A percentile compares a stretch with the other conserved stretches of the same genome.
Conservation (phyloP, 1,284 basidiomycete genomes). For the Coniophora puteana region DNA sequence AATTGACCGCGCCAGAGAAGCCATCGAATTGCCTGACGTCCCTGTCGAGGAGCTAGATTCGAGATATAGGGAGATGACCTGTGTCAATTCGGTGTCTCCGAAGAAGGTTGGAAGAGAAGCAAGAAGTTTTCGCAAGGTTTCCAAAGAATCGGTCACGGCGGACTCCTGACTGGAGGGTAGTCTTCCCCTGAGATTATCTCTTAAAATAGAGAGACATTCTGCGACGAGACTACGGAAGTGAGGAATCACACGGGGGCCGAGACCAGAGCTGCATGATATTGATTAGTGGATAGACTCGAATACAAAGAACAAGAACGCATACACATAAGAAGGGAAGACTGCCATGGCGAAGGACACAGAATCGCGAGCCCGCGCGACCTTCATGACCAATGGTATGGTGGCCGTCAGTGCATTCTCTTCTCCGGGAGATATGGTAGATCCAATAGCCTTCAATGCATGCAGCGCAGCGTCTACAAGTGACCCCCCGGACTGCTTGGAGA, state of each 20-base stretch:
- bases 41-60: conserved; percentile 34
- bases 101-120: conserved; percentile 69
- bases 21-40: conserved; percentile 23
- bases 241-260: conserved; percentile 87
- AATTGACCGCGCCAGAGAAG: conserved; percentile 49
- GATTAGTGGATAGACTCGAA: conserved; percentile 6
- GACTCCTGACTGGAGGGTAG: conserved; percentile 17
- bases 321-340: conserved; percentile 62
- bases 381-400: conserved; percentile 56
- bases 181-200: conserved; percentile 35
- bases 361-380: conserved; percentile 37
- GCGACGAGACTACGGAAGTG: conserved; percentile 72
- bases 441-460: conserved; percentile 56
- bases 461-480: conserved; percentile 46
- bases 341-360: conserved; percentile 42
- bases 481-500: conserved; percentile 40
- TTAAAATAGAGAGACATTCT: conserved; percentile 50
- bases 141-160: conserved; percentile 36
- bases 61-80: conserved; percentile 55
- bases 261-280: conserved; percentile 47
- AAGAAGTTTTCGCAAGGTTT: conserved; percentile 55
- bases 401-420: conserved; percentile 67
- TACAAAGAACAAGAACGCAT: conserved; percentile 18
- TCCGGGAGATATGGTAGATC: conserved; percentile 49
- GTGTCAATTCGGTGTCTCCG: conserved; percentile 53